Evolutionary conservation across 2,329 filamentous ascomycete genomes (phyloP), one percentile per base, ranked within the genome.

Genomic region (Fusarium incarnatum): DNA sequence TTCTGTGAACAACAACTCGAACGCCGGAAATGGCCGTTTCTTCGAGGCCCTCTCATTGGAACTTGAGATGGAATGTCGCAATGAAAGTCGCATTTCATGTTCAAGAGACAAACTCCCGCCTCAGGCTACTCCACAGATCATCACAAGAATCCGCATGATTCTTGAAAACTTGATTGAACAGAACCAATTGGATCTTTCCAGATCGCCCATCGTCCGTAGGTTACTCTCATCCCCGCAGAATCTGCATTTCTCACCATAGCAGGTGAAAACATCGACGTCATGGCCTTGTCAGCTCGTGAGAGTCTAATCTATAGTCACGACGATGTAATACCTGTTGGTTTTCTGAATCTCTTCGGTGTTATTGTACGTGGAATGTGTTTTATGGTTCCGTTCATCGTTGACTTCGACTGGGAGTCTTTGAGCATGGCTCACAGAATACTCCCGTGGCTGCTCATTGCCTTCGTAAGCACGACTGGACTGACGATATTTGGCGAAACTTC

Each of bases 181-280:
- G 0, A 0, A 23, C 0, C 22, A 52, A 12, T 18, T 52, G 18
- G 48, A 52, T 37, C 8, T 15, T 27, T 16, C 20, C 10, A 52
- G 32, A 20, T 40, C 48, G 4, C 32, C 48, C 9, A 20, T 52
- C 18, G 23, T 41, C 18, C 34, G 49, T 52, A 52, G n/a, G 49
- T 52, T 10, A 10, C 20, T 8, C 8, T 7, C 18, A 5, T 8
- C 32, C 11, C 12, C 2, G 2, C 3, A 27, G 18, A 6, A 11
- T 20, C 16, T 16, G 10, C 13, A 9, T 18, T 52, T 52, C 34
- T 52, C 23, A 52, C 12, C 11, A 52, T 8, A 18, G 16, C 23
- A 52, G 49, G 49, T n/a, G 49, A 52, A 27, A 52, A 52, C 7
- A 42, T 52, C 23, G 49, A 52, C 34, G 49, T 41, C 18, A 52